A percentile compares a stretch with the other conserved stretches of the same genome.
phyloP scores from a whole-genome alignment of 108 stramenopile species.

The Phaeodactylum tricornutum region DNA sequence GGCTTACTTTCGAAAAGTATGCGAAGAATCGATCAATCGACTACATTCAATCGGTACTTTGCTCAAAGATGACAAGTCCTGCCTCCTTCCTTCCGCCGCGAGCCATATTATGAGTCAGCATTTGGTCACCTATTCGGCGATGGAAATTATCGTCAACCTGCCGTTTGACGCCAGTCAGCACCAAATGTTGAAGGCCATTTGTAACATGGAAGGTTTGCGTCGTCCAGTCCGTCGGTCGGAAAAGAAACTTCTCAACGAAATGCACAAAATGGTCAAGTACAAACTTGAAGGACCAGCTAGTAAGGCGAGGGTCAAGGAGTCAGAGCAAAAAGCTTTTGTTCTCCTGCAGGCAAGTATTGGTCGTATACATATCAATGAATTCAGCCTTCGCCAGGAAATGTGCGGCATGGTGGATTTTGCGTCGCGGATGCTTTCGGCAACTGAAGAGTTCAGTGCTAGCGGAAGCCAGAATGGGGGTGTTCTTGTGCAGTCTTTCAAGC shows the following conservation, averaged over 20 bases:
- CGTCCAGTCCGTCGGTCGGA: slow-evolving; percentile 57
- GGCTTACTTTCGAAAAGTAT: slow-evolving; percentile 24
- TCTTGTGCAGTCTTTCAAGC: slow-evolving; percentile 35
- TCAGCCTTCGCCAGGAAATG: slow-evolving; percentile 65
- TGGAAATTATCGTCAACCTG: slow-evolving; percentile 52
- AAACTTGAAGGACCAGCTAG: slow-evolving; percentile 65
- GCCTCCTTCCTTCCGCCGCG: slow-evolving; percentile 30
- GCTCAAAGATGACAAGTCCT: not conserved
- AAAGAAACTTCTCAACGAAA: slow-evolving; percentile 72
- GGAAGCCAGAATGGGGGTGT: slow-evolving; percentile 56
- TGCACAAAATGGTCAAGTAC: slow-evolving; percentile 59
- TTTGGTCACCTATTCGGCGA: slow-evolving; percentile 53
- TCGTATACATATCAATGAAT: slow-evolving; percentile 45
- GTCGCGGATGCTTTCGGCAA: slow-evolving; percentile 49
- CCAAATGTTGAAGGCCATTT: slow-evolving; percentile 53
- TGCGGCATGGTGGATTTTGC: slow-evolving; percentile 38
- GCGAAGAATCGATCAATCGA: slow-evolving; percentile 22
- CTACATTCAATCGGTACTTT: slow-evolving; percentile 7
- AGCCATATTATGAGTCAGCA: slow-evolving; percentile 68
- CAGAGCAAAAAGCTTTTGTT: slow-evolving; percentile 73
- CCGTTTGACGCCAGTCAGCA: slow-evolving; percentile 46
- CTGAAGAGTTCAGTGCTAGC: slow-evolving; percentile 60
- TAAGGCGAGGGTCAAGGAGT: slow-evolving; percentile 64
- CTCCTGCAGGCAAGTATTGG: slow-evolving; percentile 72
- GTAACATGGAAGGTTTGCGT: slow-evolving; percentile 51